Evolutionary conservation across 2,329 filamentous ascomycete species (phyloP).

Genomic region (Epichloe sibirici): DNA sequence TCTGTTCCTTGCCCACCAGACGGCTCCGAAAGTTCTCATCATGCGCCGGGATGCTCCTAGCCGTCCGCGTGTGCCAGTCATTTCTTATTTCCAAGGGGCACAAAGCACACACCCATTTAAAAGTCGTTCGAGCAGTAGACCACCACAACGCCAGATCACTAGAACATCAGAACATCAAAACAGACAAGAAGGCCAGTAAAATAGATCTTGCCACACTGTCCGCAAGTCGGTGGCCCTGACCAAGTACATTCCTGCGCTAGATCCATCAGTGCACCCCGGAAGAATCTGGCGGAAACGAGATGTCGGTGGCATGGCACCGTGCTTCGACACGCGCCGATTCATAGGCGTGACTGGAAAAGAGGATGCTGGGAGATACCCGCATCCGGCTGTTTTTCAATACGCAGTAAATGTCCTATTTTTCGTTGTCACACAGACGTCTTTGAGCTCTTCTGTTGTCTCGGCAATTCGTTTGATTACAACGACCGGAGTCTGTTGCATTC

Average conservation of each 20-base stretch:
- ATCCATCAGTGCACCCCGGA: not conserved
- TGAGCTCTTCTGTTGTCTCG: not conserved
- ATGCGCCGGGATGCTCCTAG: conserved; percentile 3
- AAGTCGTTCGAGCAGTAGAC: not conserved
- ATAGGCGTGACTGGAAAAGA: not conserved
- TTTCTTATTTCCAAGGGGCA: not conserved
- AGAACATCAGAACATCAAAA: too few relatives aligned
- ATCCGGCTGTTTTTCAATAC: not conserved
- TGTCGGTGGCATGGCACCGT: not conserved
- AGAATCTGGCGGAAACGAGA: not conserved
- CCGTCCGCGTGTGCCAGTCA: conserved; percentile 3
- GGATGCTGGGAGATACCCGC: not conserved
- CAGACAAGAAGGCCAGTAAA: not conserved
- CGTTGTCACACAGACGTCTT: not conserved
- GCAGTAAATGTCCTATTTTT: not conserved
- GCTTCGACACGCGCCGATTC: not conserved
- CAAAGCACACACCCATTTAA: not conserved
- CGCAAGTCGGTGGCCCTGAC: not conserved
- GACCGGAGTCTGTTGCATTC: not conserved
- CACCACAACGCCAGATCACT: not conserved
- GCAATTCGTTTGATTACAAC: not conserved
- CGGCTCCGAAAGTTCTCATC: not conserved
- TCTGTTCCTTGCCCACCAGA: not conserved
- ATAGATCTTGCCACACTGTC: too few relatives aligned
- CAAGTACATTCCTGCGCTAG: not conserved